Evolutionary conservation across 306 rosid genomes (phyloP), one percentile per base, ranked within the genome.

Genomic region (Vigna reflexopilosa): DNA sequence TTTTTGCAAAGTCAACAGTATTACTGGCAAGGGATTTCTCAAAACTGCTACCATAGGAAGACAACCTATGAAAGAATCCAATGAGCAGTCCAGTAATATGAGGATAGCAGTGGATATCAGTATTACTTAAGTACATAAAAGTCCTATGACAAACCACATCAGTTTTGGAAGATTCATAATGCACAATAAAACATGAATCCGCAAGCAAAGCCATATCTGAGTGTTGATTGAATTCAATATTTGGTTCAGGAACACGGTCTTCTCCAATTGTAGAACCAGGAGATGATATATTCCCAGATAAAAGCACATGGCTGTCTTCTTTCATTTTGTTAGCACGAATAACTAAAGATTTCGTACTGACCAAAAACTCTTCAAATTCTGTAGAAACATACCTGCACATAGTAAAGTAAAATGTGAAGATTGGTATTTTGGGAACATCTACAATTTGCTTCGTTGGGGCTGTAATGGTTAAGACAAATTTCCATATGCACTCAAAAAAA

Each of bases 101-200:
- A 0, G 98, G 98, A 76, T 95, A 88, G 89, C 88, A 90, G 87
- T 95, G 98, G 81, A 95, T 79, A 77, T 89, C 97, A 67, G 86
- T 83, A 69, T 88, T 85, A 73, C 83, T 77, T 71, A 92, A 70
- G 83, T 63, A 77, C 47, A 92, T 13, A 72, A 81, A 83, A 77
- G 74, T 82, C 78, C 82, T 79, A 30, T 76, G 79, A 49, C 61
- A 22, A 77, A 71, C 82, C 49, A 75, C 22, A 55, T 85, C 93
- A 30, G 84, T 76, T 62, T 63, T 51, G 20, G 75, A 70, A 79
- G 88, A 86, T 76, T 87, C 87, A 81, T 86, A 92, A 70, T 85
- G 87, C 36, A 95, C 61, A 57, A 69, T 74, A 51, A 93, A 83
- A 79, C 97, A 90, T 40, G 84, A 78, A 83, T 87, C 83, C 56